A percentile compares a stretch with the other conserved stretches of the same genome.
Conservation (phyloP, 441 rosid species). For the Croton setiger region DNA sequence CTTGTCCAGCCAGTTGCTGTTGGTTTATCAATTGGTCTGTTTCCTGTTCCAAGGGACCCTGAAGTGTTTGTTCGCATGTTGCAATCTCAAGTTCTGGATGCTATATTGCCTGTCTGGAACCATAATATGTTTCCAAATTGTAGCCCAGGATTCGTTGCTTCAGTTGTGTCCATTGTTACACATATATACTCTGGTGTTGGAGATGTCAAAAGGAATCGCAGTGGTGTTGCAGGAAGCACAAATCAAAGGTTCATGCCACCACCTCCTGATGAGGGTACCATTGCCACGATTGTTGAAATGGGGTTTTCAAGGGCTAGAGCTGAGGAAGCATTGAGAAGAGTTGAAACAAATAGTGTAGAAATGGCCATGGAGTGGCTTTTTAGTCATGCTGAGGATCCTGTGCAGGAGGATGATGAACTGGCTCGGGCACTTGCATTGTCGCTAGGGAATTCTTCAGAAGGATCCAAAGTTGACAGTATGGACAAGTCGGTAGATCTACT, state of each 20-base stretch:
- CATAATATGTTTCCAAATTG: conserved; percentile 82
- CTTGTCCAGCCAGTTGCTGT: conserved; percentile 89
- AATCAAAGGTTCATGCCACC: conserved; percentile 77
- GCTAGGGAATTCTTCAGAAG: conserved; percentile 87
- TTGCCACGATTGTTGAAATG: conserved; percentile 94
- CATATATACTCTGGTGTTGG: conserved; percentile 90
- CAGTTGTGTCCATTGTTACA: conserved; percentile 72
- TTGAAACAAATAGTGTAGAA: conserved; percentile 96
- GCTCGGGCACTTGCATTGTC: conserved; percentile 97
- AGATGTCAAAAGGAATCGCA: conserved; percentile 72
- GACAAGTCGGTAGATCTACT: conserved; percentile 66
- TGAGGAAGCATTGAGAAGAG: conserved; percentile 88
- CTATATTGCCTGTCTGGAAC: conserved; percentile 85
- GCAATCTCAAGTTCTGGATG: conserved; percentile 93
- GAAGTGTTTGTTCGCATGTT: conserved; percentile 80
- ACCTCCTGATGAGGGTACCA: conserved; percentile 87
- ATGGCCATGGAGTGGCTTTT: conserved; percentile 98
- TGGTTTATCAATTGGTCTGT: conserved; percentile 87
- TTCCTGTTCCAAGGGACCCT: conserved; percentile 92
- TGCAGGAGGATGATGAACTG: conserved; percentile 98
- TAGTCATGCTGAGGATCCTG: conserved; percentile 86
- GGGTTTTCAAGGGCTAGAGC: conserved; percentile 99
- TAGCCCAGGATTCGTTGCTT: conserved; percentile 65
- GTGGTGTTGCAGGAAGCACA: conserved; percentile 59
- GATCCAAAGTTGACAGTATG: conserved; percentile 63